phyloP scores from a whole-genome alignment of 495 filamentous ascomycete genomes.

The Aspergillus wentii region DNA sequence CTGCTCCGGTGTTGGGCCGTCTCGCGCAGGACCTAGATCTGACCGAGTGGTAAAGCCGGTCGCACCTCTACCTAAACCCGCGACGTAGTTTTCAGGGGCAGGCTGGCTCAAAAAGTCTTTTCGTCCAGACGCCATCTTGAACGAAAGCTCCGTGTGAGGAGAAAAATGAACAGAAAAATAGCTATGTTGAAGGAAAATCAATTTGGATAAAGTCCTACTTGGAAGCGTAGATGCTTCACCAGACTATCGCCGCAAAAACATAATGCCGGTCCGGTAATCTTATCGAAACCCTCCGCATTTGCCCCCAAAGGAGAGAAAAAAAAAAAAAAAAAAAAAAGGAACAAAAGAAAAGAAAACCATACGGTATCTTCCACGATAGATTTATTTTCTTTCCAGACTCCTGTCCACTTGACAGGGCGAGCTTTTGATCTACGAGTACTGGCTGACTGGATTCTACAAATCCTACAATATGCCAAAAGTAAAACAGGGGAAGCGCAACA shows the following conservation, averaged over 20 bases:
- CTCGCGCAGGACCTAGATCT: conserved; percentile 91
- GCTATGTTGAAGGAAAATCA: too few species aligned
- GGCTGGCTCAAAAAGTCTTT: conserved; percentile 89
- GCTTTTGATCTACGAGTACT: too few species aligned
- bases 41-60: conserved; percentile 98
- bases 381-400: too few species aligned
- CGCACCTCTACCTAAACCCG: conserved; percentile 93
- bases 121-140: conserved; percentile 65
- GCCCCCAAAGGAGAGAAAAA: background rate
- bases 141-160: background rate
- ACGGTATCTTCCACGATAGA: too few species aligned
- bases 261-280: conserved; percentile 37
- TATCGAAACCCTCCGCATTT: conserved; percentile 24
- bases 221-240: background rate
- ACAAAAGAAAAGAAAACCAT: too few species aligned
- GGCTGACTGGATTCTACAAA: too few species aligned
- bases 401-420: too few species aligned
- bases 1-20: conserved; percentile 95
- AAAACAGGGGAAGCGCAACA: conserved; percentile 54
- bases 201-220: too few species aligned
- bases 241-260: conserved; percentile 15
- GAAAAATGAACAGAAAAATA: background rate
- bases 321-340: background rate
- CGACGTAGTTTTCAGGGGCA: conserved; percentile 97
- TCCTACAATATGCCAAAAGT: conserved; percentile 26